Evolutionary conservation across 2,329 filamentous ascomycete genomes (phyloP), one percentile per base, ranked within the genome.

Genomic region (Fusarium foetens): DNA sequence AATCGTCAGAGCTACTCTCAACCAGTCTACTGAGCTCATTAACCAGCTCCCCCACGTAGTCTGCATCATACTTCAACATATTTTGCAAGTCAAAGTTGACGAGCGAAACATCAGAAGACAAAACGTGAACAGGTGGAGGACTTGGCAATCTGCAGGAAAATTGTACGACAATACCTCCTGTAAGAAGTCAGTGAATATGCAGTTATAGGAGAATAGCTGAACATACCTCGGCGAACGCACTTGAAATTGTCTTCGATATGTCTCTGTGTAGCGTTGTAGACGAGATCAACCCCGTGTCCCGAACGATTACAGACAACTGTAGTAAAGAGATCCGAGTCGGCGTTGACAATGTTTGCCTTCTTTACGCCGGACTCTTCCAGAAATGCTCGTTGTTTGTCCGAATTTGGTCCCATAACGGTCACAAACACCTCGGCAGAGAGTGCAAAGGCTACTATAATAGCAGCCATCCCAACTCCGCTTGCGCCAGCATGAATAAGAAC

Each of bases 401-500:
- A 52, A 10, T 72, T 65, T 14, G 75, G 57, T 0, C 78, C 81
- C 45, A 77, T 58, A 2, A 85, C 81, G 0, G 84, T 87, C 4
- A 79, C 80, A 60, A 84, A 85, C 5, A 89, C 72, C 5, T 82
- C 78, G 13, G 81, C 82, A 2, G 81, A 84, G 11, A 79, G 68
- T 4, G 76, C 62, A 48, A 72, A 77, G 29, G 84, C 83, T 6
- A 87, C 68, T 16, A 81, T 79, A 6, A 88, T 71, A 5, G 84
- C 85, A 14, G 82, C 83, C 41, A 84, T 79, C 3, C 86, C 86
- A 25, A 83, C 78, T 0, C 80, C 79, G 52, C 84, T 83, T 8
- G 83, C 81, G 6, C 81, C 86, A 14, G 80, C 80, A 57, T 86
- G 83, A 23, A 88, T 78, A 8, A 88, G 78, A 8, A 87, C 79